phyloP scores from a whole-genome alignment of 345 rosid species.

The Stellera chamaejasme region DNA sequence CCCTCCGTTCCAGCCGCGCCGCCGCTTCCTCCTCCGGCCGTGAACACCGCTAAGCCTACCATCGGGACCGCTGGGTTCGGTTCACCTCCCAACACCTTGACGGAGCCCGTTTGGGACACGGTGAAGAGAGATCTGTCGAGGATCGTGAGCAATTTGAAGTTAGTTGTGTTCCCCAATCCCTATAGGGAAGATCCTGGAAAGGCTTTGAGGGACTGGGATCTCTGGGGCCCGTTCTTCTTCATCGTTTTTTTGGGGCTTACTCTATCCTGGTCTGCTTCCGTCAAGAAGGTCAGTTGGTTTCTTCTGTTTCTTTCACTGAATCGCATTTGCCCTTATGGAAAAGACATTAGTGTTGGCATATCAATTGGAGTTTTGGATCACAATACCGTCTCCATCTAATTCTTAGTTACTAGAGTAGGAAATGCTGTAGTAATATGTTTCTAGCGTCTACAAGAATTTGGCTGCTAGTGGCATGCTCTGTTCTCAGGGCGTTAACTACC shows the following conservation, averaged over 20 bases:
- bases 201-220: constrained; percentile 98
- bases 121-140: constrained; percentile 95
- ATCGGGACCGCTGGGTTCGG: constrained; percentile 52
- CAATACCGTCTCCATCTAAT: too few species aligned
- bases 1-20: constrained; percentile 38
- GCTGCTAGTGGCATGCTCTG: too few species aligned
- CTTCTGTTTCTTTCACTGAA: too few species aligned
- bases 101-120: constrained; percentile 98
- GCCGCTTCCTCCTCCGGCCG: constrained; percentile 24
- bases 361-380: too few species aligned
- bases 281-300: constrained; percentile 42
- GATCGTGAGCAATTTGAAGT: constrained; percentile 91
- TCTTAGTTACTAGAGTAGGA: too few species aligned
- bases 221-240: constrained; percentile 97
- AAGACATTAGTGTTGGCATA: too few species aligned
- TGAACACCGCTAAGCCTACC: constrained; percentile 13
- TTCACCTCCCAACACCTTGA: constrained; percentile 73
- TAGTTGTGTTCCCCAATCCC: constrained; percentile 93
- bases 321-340: too few species aligned
- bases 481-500: too few species aligned
- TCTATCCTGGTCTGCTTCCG: constrained; percentile 86
- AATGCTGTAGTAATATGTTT: too few species aligned
- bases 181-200: constrained; percentile 92
- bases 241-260: constrained; percentile 85
- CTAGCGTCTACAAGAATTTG: too few species aligned